These are phyloP conservation scores for Paraphoma chrysanthemicola DNA, from an alignment of 2,329 filamentous ascomycete genomes.

Conservation along the genomic window DNA sequence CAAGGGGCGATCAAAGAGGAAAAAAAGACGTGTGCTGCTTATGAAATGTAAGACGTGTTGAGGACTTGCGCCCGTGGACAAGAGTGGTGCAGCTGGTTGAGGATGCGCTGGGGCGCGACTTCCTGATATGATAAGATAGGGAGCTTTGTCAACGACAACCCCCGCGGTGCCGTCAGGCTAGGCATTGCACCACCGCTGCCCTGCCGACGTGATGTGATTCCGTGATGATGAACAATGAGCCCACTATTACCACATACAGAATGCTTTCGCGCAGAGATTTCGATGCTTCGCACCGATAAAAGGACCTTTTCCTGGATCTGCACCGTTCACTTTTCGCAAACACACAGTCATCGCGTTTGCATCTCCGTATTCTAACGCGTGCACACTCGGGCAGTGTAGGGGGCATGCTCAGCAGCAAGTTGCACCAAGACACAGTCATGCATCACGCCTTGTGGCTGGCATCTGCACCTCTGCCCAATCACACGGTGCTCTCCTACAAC, in stretches of 20 bases:
- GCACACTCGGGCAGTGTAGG: neutral
- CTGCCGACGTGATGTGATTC: neutral
- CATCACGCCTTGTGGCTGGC: neutral
- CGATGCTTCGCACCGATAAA: neutral
- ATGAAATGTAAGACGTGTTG: slow-evolving; percentile 7
- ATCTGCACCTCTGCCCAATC: neutral
- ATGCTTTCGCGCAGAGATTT: neutral
- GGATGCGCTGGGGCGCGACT: neutral
- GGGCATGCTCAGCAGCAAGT: neutral
- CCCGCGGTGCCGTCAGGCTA: neutral
- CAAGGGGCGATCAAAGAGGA: neutral
- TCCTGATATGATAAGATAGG: slow-evolving; percentile 3
- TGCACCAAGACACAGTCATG: neutral
- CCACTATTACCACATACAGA: neutral
- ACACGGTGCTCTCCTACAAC: neutral
- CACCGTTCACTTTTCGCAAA: neutral
- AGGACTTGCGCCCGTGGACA: neutral
- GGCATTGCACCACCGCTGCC: neutral
- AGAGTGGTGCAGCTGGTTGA: neutral
- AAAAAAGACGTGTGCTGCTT: neutral
- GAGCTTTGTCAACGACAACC: neutral
- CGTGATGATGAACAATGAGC: neutral
- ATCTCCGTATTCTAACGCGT: neutral
- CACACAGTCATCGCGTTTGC: neutral
- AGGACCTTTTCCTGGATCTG: neutral